Conservation (phyloP, 352 stramenopile species). For the Phytophthora lateralis region DNA sequence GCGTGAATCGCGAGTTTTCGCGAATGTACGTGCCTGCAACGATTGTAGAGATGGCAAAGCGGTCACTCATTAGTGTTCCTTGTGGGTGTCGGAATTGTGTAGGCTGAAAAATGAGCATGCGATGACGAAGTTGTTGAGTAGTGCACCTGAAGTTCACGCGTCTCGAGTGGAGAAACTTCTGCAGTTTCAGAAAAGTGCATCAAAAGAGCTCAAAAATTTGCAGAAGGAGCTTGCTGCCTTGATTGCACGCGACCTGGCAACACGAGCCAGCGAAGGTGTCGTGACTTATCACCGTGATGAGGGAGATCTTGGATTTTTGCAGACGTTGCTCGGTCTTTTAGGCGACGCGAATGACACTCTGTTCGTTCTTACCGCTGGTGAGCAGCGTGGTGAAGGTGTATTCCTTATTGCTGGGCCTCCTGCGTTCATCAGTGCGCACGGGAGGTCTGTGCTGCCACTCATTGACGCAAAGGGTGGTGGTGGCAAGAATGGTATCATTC, state of each 20-base stretch:
- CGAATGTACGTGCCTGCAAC: constrained; percentile 53
- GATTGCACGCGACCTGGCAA: constrained; percentile 52
- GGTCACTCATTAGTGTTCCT: background rate
- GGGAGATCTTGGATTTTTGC: constrained; percentile 72
- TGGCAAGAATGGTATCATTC: constrained; percentile 75
- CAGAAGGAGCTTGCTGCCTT: constrained; percentile 70
- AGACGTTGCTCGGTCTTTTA: constrained; percentile 55
- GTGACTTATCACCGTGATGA: constrained; percentile 67
- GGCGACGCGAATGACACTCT: constrained; percentile 44
- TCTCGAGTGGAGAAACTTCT: constrained; percentile 71
- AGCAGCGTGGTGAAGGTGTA: constrained; percentile 55
- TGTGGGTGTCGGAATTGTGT: background rate
- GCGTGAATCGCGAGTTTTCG: constrained; percentile 79
- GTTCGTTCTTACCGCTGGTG: constrained; percentile 59
- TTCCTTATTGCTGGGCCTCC: constrained; percentile 71
- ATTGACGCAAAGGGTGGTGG: constrained; percentile 81
- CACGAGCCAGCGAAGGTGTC: constrained; percentile 33
- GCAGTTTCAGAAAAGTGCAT: constrained; percentile 54
- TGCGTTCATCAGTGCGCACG: constrained; percentile 60
- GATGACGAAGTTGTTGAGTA: constrained; percentile 79
- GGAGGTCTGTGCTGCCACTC: constrained; percentile 53
- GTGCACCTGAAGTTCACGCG: constrained; percentile 65
- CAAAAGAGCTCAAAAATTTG: constrained; percentile 74
- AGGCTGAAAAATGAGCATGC: constrained; percentile 68
- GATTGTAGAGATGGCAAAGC: background rate